Percentiles rank a stretch among this genome's conserved stretches.
Evolutionary conservation across 495 filamentous ascomycete species (phyloP).

Genomic region (Lophium mytilinum): DNA sequence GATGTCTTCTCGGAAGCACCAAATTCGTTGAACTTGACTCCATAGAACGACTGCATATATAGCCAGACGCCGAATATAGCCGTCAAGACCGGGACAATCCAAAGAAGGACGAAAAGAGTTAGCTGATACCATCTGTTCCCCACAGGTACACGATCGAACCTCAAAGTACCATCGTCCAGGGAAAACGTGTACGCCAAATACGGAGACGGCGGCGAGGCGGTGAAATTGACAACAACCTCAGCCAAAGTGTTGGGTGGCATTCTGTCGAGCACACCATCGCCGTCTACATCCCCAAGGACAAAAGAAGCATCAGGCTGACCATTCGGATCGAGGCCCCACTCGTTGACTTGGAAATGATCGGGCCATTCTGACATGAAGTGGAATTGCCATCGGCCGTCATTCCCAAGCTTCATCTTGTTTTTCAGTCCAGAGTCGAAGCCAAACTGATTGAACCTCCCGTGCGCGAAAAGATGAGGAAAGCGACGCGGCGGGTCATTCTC

Average conservation of each 20-base stretch:
- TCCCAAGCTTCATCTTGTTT: conserved; percentile 47
- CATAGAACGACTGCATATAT: conserved; percentile 61
- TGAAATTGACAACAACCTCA: conserved; percentile 53
- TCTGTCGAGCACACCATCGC: conserved; percentile 54
- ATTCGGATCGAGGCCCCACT: conserved; percentile 62
- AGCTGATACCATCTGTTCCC: conserved; percentile 53
- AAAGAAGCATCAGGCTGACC: conserved; percentile 53
- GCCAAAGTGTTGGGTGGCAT: conserved; percentile 54
- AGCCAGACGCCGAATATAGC: conserved; percentile 46
- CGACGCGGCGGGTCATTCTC: conserved; percentile 36
- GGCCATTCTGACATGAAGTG: conserved; percentile 61
- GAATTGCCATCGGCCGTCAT: conserved; percentile 51
- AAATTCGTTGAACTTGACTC: conserved; percentile 61
- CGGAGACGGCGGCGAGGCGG: conserved; percentile 45
- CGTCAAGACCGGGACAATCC: conserved; percentile 45
- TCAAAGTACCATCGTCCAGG: conserved; percentile 48
- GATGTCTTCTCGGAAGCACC: conserved; percentile 48
- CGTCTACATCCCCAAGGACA: conserved; percentile 54
- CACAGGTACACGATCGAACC: conserved; percentile 45
- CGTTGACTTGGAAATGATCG: conserved; percentile 54
- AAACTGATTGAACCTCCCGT: conserved; percentile 60
- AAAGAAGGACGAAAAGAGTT: conserved; percentile 49
- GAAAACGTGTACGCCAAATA: conserved; percentile 50
- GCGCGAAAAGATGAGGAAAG: conserved; percentile 58
- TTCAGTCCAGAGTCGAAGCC: conserved; percentile 58